These are phyloP conservation scores for Alternaria rosae DNA, from an alignment of 2,329 filamentous ascomycete species.

Conservation along the genomic window DNA sequence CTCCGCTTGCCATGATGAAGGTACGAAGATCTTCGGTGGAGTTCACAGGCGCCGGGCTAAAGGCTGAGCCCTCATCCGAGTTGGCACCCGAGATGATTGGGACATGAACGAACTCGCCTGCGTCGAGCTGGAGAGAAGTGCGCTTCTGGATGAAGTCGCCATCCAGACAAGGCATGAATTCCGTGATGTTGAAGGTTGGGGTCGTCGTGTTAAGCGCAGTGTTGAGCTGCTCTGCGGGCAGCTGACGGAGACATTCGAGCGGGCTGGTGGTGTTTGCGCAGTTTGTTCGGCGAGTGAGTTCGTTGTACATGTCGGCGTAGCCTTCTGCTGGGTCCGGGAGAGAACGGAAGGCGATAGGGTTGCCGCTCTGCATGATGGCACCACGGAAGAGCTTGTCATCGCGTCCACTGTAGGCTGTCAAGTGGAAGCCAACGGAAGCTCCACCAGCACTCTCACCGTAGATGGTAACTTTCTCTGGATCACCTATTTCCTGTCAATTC, in stretches of 20 bases:
- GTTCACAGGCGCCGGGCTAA: constrained; percentile 63
- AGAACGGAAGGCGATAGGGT: constrained; percentile 43
- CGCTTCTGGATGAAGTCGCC: constrained; percentile 63
- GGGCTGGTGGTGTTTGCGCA: constrained; percentile 36
- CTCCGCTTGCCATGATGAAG: constrained; percentile 44
- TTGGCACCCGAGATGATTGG: constrained; percentile 71
- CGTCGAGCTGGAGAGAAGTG: constrained; percentile 61
- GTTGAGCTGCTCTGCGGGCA: constrained; percentile 67
- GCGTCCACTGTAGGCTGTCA: constrained; percentile 58
- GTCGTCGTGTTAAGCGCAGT: constrained; percentile 57
- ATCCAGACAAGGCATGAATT: constrained; percentile 59
- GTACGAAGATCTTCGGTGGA: constrained; percentile 61
- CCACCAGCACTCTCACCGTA: constrained; percentile 57
- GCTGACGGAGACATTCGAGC: constrained; percentile 61
- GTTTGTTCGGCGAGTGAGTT: constrained; percentile 27
- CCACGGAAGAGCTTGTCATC: constrained; percentile 58
- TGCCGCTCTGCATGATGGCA: constrained; percentile 57
- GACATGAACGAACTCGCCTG: constrained; percentile 69
- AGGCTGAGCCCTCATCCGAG: constrained; percentile 69
- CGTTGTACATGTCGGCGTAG: constrained; percentile 28
- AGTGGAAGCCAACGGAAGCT: constrained; percentile 53
- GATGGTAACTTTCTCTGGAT: constrained; percentile 54
- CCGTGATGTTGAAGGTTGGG: constrained; percentile 31
- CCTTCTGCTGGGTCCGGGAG: constrained; percentile 25
- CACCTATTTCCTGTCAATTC: constrained; percentile 44